A percentile compares a stretch with the other conserved stretches of the same genome.
These are phyloP conservation scores for Trichoderma breve DNA, from an alignment of 2,329 filamentous ascomycete genomes.

Conservation along the genomic window DNA sequence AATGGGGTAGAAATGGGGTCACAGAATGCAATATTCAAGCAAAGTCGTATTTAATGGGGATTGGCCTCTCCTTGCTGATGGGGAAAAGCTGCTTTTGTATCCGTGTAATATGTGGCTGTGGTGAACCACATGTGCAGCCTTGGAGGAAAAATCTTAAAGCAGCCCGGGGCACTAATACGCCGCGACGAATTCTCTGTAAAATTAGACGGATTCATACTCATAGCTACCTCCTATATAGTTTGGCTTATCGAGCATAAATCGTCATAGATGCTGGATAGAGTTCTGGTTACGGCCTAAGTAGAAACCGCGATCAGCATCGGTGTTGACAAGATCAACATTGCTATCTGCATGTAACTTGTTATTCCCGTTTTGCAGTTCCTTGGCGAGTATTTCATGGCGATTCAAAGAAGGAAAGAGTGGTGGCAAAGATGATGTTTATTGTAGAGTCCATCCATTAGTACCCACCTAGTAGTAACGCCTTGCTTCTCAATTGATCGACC, in stretches of 20 bases:
- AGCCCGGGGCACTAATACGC: not conserved
- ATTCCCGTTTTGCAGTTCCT: not conserved
- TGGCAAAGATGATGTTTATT: not conserved
- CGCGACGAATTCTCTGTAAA: not conserved
- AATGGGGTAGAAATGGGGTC: fast-evolving
- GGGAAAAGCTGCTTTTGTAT: not conserved
- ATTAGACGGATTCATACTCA: not conserved
- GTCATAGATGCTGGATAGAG: not conserved
- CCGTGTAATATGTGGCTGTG: not conserved
- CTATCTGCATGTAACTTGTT: not conserved
- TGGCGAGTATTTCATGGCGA: not conserved
- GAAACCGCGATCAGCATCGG: no score
- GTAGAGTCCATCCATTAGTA: no score
- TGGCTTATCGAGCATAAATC: not conserved
- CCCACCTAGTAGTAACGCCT: no score
- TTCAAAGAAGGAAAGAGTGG: not conserved
- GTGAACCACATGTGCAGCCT: not conserved
- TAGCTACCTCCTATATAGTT: not conserved
- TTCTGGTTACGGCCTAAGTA: no score
- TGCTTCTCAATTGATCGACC: no score
- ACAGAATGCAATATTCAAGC: not conserved
- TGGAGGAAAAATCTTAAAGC: not conserved
- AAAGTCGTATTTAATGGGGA: not conserved
- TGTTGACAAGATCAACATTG: no score
- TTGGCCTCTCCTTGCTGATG: not conserved